phyloP scores from a whole-genome alignment of 805 yeast species.

The Zygosaccharomyces lentus region DNA sequence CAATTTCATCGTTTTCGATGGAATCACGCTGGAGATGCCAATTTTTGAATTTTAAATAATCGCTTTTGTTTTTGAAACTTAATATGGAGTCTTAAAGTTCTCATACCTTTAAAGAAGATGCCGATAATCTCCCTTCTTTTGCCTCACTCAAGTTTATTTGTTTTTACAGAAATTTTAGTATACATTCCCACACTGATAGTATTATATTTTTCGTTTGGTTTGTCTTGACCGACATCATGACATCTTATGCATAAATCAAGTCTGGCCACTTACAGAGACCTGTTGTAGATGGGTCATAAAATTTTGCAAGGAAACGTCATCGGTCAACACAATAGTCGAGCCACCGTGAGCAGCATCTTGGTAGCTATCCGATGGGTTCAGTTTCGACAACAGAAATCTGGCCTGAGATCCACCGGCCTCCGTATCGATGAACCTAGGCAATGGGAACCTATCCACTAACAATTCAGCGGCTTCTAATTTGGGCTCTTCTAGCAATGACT shows the following conservation, averaged over 20 bases:
- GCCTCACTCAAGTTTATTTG: neutral
- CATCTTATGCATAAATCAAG: constrained; percentile 14
- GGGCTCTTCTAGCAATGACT: constrained; percentile 81
- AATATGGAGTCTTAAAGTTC: neutral
- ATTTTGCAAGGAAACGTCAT: constrained; percentile 90
- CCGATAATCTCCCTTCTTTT: neutral
- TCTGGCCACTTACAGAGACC: constrained; percentile 63
- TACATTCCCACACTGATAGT: constrained; percentile 4
- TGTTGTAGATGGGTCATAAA: constrained; percentile 94
- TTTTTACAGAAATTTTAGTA: constrained; percentile 3
- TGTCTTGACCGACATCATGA: constrained; percentile 1
- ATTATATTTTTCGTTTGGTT: neutral
- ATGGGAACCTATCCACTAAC: constrained; percentile 90
- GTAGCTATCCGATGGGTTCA: constrained; percentile 89
- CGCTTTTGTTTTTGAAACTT: neutral
- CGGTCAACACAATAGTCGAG: constrained; percentile 84
- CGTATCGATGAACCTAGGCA: constrained; percentile 95
- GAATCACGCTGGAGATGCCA: constrained; percentile 68
- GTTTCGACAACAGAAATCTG: constrained; percentile 87
- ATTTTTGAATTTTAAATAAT: constrained; percentile 45
- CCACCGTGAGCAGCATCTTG: constrained; percentile 49
- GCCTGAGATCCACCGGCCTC: constrained; percentile 99
- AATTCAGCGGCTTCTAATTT: constrained; percentile 88
- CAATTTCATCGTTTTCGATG: constrained; percentile 75
- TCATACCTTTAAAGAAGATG: neutral